Percentiles rank a stretch among this genome's conserved stretches.
Conservation (phyloP, 176 grass and related monocot species). For the Cenchrus purpureus region DNA sequence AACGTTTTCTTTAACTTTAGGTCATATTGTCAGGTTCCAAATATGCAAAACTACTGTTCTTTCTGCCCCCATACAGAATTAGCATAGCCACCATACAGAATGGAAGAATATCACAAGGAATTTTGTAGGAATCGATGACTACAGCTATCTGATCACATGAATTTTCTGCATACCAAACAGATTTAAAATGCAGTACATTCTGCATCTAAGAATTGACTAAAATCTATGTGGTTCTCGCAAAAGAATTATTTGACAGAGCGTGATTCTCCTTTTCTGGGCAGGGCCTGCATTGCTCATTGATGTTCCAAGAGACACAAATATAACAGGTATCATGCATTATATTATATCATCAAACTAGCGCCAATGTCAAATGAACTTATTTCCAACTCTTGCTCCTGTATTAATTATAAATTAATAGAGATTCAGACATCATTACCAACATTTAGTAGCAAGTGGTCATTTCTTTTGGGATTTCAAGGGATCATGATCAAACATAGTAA, state of each 20-base stretch:
- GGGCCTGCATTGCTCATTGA: slow-evolving; percentile 85
- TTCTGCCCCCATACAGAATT: background rate
- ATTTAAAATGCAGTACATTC: too few species aligned
- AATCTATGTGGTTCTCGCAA: background rate
- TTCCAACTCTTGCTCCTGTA: background rate
- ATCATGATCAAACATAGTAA: background rate
- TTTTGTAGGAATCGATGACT: background rate
- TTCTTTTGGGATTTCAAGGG: background rate
- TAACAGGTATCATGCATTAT: slow-evolving; percentile 68
- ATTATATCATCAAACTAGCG: slow-evolving; percentile 3
- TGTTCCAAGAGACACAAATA: slow-evolving; percentile 80
- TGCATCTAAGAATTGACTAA: background rate
- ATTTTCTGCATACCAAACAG: background rate
- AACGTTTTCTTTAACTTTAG: too few species aligned
- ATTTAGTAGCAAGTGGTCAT: slow-evolving; percentile 2
- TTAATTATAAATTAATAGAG: background rate
- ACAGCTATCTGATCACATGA: too few species aligned
- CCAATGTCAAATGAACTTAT: background rate
- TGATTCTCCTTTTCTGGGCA: slow-evolving; percentile 39
- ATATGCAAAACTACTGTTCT: background rate
- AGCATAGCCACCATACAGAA: background rate
- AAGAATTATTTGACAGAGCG: background rate
- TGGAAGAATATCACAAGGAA: background rate
- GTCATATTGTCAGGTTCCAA: too few species aligned
- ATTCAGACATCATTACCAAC: background rate